Evolutionary conservation across 495 filamentous ascomycete genomes (phyloP).

Genomic region (Penicillium fimorum): DNA sequence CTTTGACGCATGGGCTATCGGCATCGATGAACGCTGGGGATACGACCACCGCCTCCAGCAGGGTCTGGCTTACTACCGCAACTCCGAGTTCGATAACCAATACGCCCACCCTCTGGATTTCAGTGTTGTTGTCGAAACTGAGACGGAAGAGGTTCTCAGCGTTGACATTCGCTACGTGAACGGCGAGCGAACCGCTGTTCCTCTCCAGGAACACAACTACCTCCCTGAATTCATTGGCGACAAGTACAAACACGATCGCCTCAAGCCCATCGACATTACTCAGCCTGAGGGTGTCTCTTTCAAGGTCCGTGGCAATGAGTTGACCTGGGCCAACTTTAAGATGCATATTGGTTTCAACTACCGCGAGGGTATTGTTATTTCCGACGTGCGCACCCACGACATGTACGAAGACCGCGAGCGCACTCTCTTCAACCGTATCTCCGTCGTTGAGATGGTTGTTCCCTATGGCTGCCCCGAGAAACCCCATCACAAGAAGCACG

Average conservation of each 20-base stretch:
- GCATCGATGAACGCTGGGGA: slow-evolving; percentile 41
- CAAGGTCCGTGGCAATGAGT: slow-evolving; percentile 38
- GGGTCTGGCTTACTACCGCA: slow-evolving; percentile 42
- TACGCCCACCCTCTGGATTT: slow-evolving; percentile 44
- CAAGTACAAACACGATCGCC: slow-evolving; percentile 35
- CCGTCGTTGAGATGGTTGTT: slow-evolving; percentile 74
- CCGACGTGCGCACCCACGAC: slow-evolving; percentile 89
- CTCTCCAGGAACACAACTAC: slow-evolving; percentile 53
- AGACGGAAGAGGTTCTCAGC: slow-evolving; percentile 89
- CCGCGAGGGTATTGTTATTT: slow-evolving; percentile 88
- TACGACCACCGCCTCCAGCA: slow-evolving; percentile 40
- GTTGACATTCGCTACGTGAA: slow-evolving; percentile 88
- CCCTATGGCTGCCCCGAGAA: slow-evolving; percentile 72
- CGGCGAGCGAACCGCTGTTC: slow-evolving; percentile 56
- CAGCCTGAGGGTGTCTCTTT: slow-evolving; percentile 43
- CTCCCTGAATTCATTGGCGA: slow-evolving; percentile 43
- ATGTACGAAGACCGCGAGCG: slow-evolving; percentile 76
- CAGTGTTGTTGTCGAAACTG: slow-evolving; percentile 53
- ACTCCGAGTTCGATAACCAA: slow-evolving; percentile 48
- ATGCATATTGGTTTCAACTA: slow-evolving; percentile 77
- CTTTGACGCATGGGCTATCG: slow-evolving; percentile 58
- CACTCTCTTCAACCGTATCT: slow-evolving; percentile 68
- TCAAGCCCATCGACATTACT: slow-evolving; percentile 42
- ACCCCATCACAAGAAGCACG: slow-evolving; percentile 74
- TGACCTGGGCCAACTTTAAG: slow-evolving; percentile 41